These are phyloP conservation scores for Betula pendula DNA, from an alignment of 306 rosid genomes.

Conservation along the genomic window DNA sequence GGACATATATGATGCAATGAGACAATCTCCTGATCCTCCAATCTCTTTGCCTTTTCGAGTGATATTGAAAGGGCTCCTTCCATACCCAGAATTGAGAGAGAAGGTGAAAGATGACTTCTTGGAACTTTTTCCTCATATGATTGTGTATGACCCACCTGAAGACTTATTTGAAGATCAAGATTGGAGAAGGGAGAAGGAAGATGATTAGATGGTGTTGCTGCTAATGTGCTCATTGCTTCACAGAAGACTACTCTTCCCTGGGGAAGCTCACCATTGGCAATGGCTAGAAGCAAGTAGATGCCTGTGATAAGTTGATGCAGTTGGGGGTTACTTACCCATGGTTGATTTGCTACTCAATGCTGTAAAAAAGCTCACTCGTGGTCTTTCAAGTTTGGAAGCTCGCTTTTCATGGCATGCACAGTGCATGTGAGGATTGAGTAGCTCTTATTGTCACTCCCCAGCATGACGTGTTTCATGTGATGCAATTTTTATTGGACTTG, in stretches of 20 bases:
- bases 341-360: constrained; percentile 3
- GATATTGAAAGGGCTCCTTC: constrained; percentile 82
- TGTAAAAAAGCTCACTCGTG: background rate
- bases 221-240: background rate
- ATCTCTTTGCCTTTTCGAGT: constrained; percentile 83
- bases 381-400: background rate
- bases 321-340: background rate
- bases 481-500: constrained; percentile 8
- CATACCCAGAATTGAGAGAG: constrained; percentile 82
- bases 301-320: background rate
- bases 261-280: constrained; percentile 7
- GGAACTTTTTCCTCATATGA: constrained; percentile 83
- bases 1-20: constrained; percentile 80
- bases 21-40: constrained; percentile 80
- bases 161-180: constrained; percentile 78
- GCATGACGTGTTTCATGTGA: background rate
- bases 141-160: constrained; percentile 89
- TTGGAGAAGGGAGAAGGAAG: constrained; percentile 28
- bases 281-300: background rate
- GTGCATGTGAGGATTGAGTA: background rate
- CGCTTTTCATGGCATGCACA: background rate
- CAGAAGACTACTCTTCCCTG: background rate
- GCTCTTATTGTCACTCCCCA: background rate
- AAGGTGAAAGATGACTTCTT: constrained; percentile 75
- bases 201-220: constrained; percentile 24